Base-by-base conservation (phyloP, 1,139 yeast species). In the Suhomyces coccinellae region DNA sequence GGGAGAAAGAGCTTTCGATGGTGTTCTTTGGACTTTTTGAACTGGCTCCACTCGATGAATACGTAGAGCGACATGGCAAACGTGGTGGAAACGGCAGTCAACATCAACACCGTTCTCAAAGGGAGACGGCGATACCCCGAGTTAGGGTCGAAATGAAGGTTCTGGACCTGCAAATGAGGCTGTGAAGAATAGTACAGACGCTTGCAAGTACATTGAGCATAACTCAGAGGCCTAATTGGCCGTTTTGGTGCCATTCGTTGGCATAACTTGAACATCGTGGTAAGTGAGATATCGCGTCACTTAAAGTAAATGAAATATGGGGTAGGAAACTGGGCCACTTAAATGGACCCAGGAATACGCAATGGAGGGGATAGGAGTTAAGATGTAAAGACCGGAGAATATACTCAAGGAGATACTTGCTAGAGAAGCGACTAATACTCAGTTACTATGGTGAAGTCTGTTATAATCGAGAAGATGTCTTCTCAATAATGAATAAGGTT, bases 61-160 rank as follows among this genome's bases (percentile, higher is more conserved):
- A 61, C 62, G 45, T 66, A 69, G 0, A 57, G 31, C 3, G 53
- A 48, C 64, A 67, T 62, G 6, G 68, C 55, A 11, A 62, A 41
- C 2, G 64, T 48, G 36, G 65, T 58, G 4, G 71, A 56, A 3
- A 59, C 49, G 0, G 57, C 58, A 4, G 63, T 50, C 12, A 66
- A 47, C 6, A 62, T 11, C 3, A 61, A 16, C 1, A 63, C 55
- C 2, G 70, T 62, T n/a, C 52, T 52, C 28, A 63, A 43, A 9
- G 67, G 53, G 17, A 58, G 48, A 31, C 55, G 43, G 29, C 41
- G 46, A 12, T 46, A 33, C 12, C 36, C 20, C 42, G 45, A 33
- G 8, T 24, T 38, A 5, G 37, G 33, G 24, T 43, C 46, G 22
- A 33, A 35, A 13, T 36, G 6, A 27, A 38, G 16, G 28, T 37